Evolutionary conservation across 2,329 filamentous ascomycete species (phyloP), one percentile per base, ranked within the genome.

Genomic region (Arthrobotrys entomopaga): DNA sequence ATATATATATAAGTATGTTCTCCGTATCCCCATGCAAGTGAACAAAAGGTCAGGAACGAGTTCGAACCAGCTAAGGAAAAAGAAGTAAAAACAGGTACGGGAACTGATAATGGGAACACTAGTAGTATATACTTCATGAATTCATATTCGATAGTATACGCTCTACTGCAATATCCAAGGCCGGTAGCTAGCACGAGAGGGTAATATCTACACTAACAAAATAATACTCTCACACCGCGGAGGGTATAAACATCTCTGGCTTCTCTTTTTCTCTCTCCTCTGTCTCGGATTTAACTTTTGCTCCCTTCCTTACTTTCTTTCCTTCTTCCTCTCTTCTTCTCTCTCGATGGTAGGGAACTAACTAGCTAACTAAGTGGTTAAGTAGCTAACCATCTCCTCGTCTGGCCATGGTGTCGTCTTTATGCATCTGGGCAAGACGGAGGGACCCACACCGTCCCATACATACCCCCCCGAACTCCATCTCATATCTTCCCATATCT

Each of bases 321-420:
- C 29, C 29, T 34, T 34, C 29, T 46, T 46, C n/a, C 42, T 46
- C n/a, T 13, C 16, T 46, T 46, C 42, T 46, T 46, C 15, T 13
- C 7, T 46, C 29, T 34, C 29, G 7, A 34, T 1, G 29, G 5
- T 10, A 34, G 29, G 10, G 26, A 29, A 10, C n/a, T n/a, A 34
- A 10, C 29, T 34, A 34, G 29, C 29, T 34, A 34, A 10, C 29
- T 34, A 34, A 34, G 29, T 34, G 29, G 29, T 34, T 34, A 34
- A 34, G 29, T 34, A 34, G 29, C 29, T 34, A 34, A 34, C 29
- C 29, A 34, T 34, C 29, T 46, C 42, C 16, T 4, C 16, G 42
- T 56, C 63, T 65, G 63, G 63, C 53, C 63, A 66, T 66, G 63
- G 63, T 66, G 63, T 65, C 48, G 48, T 52, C 24, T 24, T 46